These are phyloP conservation scores for Cryptococcus sp. DNA, from an alignment of 1,284 basidiomycete genomes.

Conservation along the genomic window DNA sequence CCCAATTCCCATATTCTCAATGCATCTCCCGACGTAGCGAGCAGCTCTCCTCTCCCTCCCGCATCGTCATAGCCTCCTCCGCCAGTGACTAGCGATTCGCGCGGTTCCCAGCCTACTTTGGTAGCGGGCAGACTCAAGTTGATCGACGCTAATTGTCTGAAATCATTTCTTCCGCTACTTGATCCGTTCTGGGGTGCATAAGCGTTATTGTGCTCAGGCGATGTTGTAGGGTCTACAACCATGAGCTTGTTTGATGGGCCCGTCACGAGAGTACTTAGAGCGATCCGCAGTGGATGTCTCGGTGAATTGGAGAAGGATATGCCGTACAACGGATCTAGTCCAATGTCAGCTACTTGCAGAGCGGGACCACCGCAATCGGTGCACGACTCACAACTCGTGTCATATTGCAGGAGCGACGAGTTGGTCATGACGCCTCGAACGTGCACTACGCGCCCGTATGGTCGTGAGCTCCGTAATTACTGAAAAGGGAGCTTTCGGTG, in stretches of 20 bases:
- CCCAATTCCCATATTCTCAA: conserved; percentile 82
- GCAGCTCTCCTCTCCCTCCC: conserved; percentile 61
- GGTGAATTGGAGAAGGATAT: conserved; percentile 49
- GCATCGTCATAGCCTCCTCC: conserved; percentile 29
- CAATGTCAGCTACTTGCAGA: conserved; percentile 9
- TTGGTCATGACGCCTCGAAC: conserved; percentile 23
- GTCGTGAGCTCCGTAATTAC: too few relatives aligned
- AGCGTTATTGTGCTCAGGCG: conserved; percentile 6
- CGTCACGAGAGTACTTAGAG: conserved; percentile 44
- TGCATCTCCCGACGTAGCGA: conserved; percentile 88
- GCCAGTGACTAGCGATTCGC: conserved; percentile 20
- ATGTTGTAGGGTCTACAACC: conserved; percentile 36
- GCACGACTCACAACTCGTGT: conserved; percentile 15
- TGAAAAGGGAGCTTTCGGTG: too few relatives aligned
- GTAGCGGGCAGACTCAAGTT: conserved; percentile 49
- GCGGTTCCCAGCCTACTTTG: conserved; percentile 52
- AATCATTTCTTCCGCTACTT: conserved; percentile 18
- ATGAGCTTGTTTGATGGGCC: conserved; percentile 47
- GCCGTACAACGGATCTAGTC: conserved; percentile 50
- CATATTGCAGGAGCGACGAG: conserved; percentile 29
- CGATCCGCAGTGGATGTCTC: conserved; percentile 42
- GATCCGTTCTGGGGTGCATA: conserved; percentile 8
- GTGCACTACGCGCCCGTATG: too few relatives aligned
- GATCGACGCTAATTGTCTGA: conserved; percentile 36
- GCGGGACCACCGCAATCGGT: not conserved